Evolutionary conservation across 345 rosid genomes (phyloP).

Genomic region (Hibiscus trionum): DNA sequence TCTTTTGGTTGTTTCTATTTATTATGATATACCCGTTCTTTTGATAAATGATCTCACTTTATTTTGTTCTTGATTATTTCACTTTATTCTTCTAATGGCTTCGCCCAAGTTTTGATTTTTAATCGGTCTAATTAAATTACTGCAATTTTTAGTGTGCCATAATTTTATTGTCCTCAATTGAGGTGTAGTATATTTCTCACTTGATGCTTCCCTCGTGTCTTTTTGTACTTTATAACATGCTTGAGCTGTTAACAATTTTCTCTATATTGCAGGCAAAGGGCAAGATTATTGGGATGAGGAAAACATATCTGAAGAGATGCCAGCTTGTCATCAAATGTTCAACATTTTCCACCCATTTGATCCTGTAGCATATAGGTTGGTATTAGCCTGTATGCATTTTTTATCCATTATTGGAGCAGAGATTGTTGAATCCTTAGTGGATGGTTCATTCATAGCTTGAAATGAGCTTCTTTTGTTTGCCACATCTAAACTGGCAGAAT

Average conservation of each 20-base stretch:
- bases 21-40: constrained; percentile 2
- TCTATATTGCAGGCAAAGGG: constrained; percentile 61
- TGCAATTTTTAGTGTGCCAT: neutral
- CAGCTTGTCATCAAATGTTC: constrained; percentile 89
- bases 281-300: constrained; percentile 82
- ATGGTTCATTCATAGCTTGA: neutral
- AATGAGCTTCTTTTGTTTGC: neutral
- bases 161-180: neutral
- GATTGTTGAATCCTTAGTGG: neutral
- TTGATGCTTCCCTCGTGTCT: neutral
- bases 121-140: neutral
- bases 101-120: neutral
- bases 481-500: neutral
- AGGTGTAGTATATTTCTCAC: neutral
- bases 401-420: neutral
- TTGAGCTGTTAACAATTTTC: neutral
- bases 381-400: neutral
- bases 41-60: neutral
- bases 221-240: neutral
- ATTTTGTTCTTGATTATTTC: too few species aligned
- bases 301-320: constrained; percentile 82
- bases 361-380: constrained; percentile 97
- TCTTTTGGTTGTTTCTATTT: constrained; percentile 2
- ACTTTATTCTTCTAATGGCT: neutral
- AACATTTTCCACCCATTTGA: constrained; percentile 97